phyloP scores from a whole-genome alignment of 1,139 yeast genomes.

The Suhomyces yuchorum region DNA sequence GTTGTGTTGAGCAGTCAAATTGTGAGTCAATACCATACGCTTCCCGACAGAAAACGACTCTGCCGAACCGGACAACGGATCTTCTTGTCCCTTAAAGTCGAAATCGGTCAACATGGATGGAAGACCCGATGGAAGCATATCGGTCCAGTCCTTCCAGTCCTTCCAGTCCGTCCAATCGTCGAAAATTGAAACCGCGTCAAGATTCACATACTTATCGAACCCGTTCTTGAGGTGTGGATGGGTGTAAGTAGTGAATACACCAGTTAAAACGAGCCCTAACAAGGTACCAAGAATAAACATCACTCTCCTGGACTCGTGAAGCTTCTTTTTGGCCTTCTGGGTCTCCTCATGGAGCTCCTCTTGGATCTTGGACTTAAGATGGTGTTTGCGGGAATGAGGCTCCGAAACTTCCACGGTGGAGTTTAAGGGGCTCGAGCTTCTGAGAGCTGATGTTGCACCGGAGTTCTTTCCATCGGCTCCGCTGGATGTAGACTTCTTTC shows the following conservation, averaged over 20 bases:
- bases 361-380: constrained; percentile 4
- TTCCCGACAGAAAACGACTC: constrained; percentile 89
- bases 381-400: background rate
- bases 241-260: constrained; percentile 57
- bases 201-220: constrained; percentile 57
- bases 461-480: background rate
- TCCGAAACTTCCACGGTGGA: background rate
- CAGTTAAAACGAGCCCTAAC: constrained; percentile 67
- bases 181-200: constrained; percentile 49
- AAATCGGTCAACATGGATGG: constrained; percentile 62
- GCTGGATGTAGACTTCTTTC: constrained; percentile 4
- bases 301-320: constrained; percentile 46
- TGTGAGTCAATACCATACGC: constrained; percentile 54
- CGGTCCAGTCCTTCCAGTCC: constrained; percentile 60
- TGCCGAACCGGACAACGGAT: constrained; percentile 55
- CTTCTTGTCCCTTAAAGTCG: constrained; percentile 34
- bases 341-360: constrained; percentile 6
- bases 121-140: constrained; percentile 65
- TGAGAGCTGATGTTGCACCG: background rate
- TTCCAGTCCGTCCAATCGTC: constrained; percentile 10
- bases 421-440: background rate
- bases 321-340: constrained; percentile 16
- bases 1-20: constrained; percentile 62
- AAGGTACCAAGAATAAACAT: constrained; percentile 61
- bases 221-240: constrained; percentile 44